Evolutionary conservation across 2,329 filamentous ascomycete species (phyloP), one percentile per base, ranked within the genome.

Genomic region (Chaetothyriales sp.): DNA sequence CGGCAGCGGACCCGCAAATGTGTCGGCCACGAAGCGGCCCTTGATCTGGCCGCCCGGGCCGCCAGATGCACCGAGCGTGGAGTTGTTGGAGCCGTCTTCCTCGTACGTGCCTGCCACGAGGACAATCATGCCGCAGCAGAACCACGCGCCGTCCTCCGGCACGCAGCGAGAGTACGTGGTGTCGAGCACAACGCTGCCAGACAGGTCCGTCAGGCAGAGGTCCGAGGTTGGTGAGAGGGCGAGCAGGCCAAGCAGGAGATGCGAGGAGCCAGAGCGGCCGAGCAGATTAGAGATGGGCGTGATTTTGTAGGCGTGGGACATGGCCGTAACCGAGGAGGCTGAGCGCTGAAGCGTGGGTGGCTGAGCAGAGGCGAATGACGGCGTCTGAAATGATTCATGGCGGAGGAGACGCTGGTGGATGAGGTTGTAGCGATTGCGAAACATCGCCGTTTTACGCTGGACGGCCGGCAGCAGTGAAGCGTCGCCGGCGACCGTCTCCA

Each of bases 31-130:
- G 61, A 98, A 95, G 48, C 82, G 85, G 5, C 92, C 92, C n/a
- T 89, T 89, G 52, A 97, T 87, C 0, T 85, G 86, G 13, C 89
- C 90, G 43, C 90, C 90, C 22, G 95, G 82, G 44, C 90, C 90
- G 13, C 54, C 52, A 9, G 54, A 54, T 4, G 85, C 83, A 48
- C 86, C 85, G 4, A 94, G 73, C 0, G 80, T 81, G 18, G 81
- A 82, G 40, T 67, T 70, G 18, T 80, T 82, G 56, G 82, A 78
- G 55, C 89, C 87, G 61, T 95, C 89, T 66, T 97, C 92, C 65
- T 95, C 89, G 63, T 98, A 98, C n/a, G 90, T 82, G 5, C 92
- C 92, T 62, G 98, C 92, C 0, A 95, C 81, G 0, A 98, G 76
- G 2, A 97, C 86, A 47, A 98, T 86, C 89, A 97, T 97, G 2